phyloP scores from a whole-genome alignment of 2,329 filamentous ascomycete species.

The Thielaviopsis ethacetica region DNA sequence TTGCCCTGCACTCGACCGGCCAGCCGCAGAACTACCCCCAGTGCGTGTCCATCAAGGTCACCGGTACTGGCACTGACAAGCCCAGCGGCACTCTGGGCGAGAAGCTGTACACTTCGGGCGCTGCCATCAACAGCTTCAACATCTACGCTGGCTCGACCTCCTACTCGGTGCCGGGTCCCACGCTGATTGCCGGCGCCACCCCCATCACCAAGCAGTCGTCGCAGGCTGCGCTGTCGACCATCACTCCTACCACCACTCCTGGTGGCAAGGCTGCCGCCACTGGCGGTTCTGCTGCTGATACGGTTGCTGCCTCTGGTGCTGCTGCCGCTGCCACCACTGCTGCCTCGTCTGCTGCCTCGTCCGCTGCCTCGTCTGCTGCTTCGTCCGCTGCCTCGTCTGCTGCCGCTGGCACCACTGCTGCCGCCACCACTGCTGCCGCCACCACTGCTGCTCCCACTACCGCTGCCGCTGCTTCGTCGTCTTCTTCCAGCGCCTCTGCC shows the following conservation, averaged over 20 bases:
- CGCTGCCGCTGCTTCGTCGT: too few species aligned
- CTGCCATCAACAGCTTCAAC: slow-evolving; percentile 22
- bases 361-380: background rate
- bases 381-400: background rate
- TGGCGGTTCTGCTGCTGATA: background rate
- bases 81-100: slow-evolving; percentile 19
- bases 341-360: background rate
- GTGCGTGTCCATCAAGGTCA: slow-evolving; percentile 32
- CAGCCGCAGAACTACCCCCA: slow-evolving; percentile 35
- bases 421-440: background rate
- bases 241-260: slow-evolving; percentile 22
- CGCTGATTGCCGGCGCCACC: slow-evolving; percentile 6
- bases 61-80: slow-evolving; percentile 21
- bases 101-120: slow-evolving; percentile 20
- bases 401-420: background rate
- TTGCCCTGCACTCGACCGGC: slow-evolving; percentile 34
- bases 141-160: slow-evolving; percentile 16
- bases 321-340: background rate
- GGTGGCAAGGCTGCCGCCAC: slow-evolving; percentile 26
- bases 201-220: slow-evolving; percentile 3
- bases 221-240: slow-evolving; percentile 29
- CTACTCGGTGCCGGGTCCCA: slow-evolving; percentile 8
- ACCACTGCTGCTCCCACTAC: background rate
- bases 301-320: background rate
- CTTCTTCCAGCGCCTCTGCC: too few species aligned